Conservation (phyloP, 1,284 basidiomycete species). For the Naganishia albida region DNA sequence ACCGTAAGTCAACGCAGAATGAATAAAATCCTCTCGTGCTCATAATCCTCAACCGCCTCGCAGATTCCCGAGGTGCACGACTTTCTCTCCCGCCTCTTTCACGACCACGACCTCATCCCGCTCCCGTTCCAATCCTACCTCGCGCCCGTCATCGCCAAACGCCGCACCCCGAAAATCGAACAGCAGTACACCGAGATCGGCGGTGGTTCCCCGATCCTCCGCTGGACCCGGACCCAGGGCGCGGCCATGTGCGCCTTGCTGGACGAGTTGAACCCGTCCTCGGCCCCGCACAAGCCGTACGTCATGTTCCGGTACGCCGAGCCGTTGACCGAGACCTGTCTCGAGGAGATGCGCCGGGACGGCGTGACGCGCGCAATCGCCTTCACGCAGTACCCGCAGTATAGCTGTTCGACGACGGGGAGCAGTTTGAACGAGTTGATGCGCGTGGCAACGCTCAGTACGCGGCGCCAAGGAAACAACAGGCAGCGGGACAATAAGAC, state of each 20-base stretch:
- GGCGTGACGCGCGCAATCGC: slow-evolving; percentile 91
- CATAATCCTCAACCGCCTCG: slow-evolving; percentile 6
- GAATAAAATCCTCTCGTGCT: no score
- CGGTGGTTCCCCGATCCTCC: slow-evolving; percentile 95
- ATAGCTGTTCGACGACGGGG: slow-evolving; percentile 96
- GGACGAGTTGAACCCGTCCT: slow-evolving; percentile 87
- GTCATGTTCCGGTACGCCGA: slow-evolving; percentile 91
- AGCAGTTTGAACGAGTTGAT: slow-evolving; percentile 95
- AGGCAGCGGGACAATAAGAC: slow-evolving; percentile 68
- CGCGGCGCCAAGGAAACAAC: slow-evolving; percentile 54
- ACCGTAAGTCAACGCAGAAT: slow-evolving; percentile 62
- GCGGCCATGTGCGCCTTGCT: slow-evolving; percentile 85
- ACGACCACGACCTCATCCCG: slow-evolving; percentile 93
- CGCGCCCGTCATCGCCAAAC: slow-evolving; percentile 84
- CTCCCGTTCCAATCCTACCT: slow-evolving; percentile 86
- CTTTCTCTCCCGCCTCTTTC: slow-evolving; percentile 92
- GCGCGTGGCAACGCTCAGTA: slow-evolving; percentile 57
- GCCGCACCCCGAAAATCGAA: slow-evolving; percentile 93
- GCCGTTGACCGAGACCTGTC: slow-evolving; percentile 81
- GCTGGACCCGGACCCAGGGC: slow-evolving; percentile 86
- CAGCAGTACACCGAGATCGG: slow-evolving; percentile 93
- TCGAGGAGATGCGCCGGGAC: slow-evolving; percentile 82
- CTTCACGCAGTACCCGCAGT: slow-evolving; percentile 99
- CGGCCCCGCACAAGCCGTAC: slow-evolving; percentile 95
- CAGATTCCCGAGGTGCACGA: slow-evolving; percentile 81